Conservation (phyloP, 208 protist species). For the Leishmania amazonensis region DNA sequence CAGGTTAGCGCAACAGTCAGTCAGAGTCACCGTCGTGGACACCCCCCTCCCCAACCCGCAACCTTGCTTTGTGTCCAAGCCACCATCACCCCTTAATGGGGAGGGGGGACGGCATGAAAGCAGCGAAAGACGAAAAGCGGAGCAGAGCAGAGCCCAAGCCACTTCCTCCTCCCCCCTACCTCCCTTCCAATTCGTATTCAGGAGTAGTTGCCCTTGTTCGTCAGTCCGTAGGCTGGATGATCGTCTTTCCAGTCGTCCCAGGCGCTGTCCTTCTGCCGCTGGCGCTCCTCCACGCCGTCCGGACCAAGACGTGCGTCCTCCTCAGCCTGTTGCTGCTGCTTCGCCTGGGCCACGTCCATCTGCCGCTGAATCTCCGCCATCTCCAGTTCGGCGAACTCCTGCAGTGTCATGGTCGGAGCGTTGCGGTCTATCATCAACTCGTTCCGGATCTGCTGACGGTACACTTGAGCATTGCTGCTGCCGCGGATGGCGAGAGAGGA, state of each 20-base stretch:
- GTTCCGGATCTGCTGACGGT: slow-evolving; percentile 70
- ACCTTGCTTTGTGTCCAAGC: neutral
- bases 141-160: neutral
- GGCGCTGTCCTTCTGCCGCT: slow-evolving; percentile 75
- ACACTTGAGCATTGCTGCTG: slow-evolving; percentile 40
- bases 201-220: slow-evolving; percentile 86
- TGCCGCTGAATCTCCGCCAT: slow-evolving; percentile 82
- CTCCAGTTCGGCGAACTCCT: slow-evolving; percentile 86
- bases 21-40: neutral
- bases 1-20: neutral
- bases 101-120: neutral
- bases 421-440: slow-evolving; percentile 86
- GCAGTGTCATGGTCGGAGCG: slow-evolving; percentile 82
- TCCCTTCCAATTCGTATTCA: slow-evolving; percentile 23
- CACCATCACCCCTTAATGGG: no score
- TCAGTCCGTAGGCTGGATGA: slow-evolving; percentile 75
- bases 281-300: slow-evolving; percentile 85
- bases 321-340: slow-evolving; percentile 53
- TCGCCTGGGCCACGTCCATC: slow-evolving; percentile 51
- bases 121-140: neutral
- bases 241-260: slow-evolving; percentile 89
- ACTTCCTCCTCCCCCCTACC: neutral
- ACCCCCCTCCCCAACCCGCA: neutral
- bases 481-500: slow-evolving; percentile 14
- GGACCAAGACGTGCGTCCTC: slow-evolving; percentile 78